Conservation (phyloP, 257 asterid genomes). For the Solanum ossicruentum region DNA sequence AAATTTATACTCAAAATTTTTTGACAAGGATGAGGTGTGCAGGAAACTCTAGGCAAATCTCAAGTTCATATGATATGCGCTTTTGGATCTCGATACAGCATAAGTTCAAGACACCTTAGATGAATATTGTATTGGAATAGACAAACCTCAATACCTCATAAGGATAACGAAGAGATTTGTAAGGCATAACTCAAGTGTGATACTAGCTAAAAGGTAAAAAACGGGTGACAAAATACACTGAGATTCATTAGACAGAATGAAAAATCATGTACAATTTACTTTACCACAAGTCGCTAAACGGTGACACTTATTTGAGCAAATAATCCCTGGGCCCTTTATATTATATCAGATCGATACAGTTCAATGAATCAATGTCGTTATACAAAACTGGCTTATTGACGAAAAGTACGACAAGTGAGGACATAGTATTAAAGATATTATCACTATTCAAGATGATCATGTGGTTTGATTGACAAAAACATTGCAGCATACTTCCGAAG, state of each 20-base stretch:
- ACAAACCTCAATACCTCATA: too few relatives aligned
- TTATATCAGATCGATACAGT: neutral
- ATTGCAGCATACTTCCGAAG: constrained; percentile 72
- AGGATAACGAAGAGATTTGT: too few relatives aligned
- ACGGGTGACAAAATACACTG: neutral
- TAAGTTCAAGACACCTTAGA: too few relatives aligned
- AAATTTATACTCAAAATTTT: too few relatives aligned
- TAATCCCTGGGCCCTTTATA: neutral
- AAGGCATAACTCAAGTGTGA: too few relatives aligned
- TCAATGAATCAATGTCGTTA: neutral
- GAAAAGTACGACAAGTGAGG: neutral
- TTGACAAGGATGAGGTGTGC: too few relatives aligned
- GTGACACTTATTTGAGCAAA: neutral
- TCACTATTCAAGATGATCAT: constrained; percentile 74
- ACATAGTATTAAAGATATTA: neutral
- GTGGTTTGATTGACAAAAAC: constrained; percentile 82
- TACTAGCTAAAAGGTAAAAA: neutral
- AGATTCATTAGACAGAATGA: neutral
- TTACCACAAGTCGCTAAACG: neutral
- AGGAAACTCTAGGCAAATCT: too few relatives aligned
- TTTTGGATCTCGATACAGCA: too few relatives aligned
- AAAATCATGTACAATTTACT: neutral
- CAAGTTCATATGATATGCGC: too few relatives aligned
- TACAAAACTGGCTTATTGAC: neutral
- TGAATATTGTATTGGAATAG: too few relatives aligned